These are phyloP conservation scores for Fusarium pseudocircinatum DNA, from an alignment of 2,329 filamentous ascomycete genomes.

Conservation along the genomic window DNA sequence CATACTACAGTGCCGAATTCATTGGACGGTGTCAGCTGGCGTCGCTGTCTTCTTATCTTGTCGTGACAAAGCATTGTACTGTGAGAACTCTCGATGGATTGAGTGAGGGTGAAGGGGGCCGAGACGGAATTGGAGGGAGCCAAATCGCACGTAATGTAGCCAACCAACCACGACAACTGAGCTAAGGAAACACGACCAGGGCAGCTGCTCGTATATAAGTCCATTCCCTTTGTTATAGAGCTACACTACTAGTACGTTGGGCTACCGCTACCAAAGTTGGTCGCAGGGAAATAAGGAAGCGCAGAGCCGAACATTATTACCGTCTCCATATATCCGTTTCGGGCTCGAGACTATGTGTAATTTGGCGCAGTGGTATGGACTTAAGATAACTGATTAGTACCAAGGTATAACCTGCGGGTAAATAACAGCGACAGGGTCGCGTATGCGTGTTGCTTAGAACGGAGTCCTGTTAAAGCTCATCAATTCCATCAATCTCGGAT, in stretches of 20 bases:
- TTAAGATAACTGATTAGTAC: constrained; percentile 24
- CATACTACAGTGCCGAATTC: not conserved
- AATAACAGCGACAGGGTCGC: constrained; percentile 25
- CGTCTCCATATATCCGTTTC: constrained; percentile 29
- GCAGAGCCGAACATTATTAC: constrained; percentile 12
- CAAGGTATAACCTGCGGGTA: constrained; percentile 12
- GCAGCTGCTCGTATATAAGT: constrained; percentile 8
- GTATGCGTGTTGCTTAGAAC: constrained; percentile 21
- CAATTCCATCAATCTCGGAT: constrained; percentile 31
- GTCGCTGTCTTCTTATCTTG: constrained; percentile 3
- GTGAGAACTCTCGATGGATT: not conserved
- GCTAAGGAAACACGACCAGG: not conserved
- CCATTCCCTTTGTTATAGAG: constrained; percentile 1
- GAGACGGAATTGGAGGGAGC: not conserved
- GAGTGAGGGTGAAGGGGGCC: not conserved
- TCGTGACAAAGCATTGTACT: not conserved
- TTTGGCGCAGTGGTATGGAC: constrained; percentile 14
- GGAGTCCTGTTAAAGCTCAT: constrained; percentile 7
- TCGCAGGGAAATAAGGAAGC: constrained; percentile 6
- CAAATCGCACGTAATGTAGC: not conserved
- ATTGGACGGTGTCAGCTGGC: not conserved
- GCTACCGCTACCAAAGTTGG: not conserved
- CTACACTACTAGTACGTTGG: not conserved
- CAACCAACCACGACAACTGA: constrained; percentile 1
- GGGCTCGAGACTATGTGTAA: constrained; percentile 21